Evolutionary conservation across 164 flowering plant species (phyloP).

Genomic region (Umbellularia californica): DNA sequence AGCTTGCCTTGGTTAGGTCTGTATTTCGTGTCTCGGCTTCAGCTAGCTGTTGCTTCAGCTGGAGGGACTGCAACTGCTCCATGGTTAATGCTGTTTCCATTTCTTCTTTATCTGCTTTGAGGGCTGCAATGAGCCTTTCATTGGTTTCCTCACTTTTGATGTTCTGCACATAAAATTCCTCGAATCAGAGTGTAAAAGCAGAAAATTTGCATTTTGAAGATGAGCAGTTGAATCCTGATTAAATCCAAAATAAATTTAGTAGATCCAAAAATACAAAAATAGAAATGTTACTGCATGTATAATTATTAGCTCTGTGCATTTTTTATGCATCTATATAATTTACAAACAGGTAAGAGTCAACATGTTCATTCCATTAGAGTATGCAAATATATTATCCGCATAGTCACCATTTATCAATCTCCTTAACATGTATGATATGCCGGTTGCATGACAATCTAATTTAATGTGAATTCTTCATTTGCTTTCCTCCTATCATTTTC

Average conservation of each 20-base stretch:
- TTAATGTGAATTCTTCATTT: no score
- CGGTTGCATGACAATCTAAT: no score
- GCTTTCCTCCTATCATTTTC: no score
- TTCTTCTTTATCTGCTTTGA: slow-evolving; percentile 81
- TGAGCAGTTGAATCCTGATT: neutral
- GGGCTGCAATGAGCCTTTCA: slow-evolving; percentile 47
- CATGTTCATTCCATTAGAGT: neutral
- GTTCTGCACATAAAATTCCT: slow-evolving; percentile 39
- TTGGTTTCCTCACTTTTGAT: slow-evolving; percentile 34
- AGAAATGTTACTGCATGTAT: neutral
- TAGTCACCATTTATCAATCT: neutral
- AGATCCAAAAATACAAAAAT: neutral
- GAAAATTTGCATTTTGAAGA: neutral
- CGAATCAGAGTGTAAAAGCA: neutral
- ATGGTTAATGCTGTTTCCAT: slow-evolving; percentile 62
- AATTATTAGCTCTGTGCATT: neutral
- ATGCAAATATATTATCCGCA: neutral
- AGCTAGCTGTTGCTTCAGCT: slow-evolving; percentile 70
- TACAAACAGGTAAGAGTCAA: no score
- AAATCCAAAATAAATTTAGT: neutral
- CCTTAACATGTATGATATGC: neutral
- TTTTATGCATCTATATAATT: no score
- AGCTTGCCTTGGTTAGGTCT: slow-evolving; percentile 79
- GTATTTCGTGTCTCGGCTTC: slow-evolving; percentile 69
- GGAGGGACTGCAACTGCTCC: slow-evolving; percentile 68